Conservation (phyloP, 2,329 filamentous ascomycete species). For the Emergomyces orientalis region DNA sequence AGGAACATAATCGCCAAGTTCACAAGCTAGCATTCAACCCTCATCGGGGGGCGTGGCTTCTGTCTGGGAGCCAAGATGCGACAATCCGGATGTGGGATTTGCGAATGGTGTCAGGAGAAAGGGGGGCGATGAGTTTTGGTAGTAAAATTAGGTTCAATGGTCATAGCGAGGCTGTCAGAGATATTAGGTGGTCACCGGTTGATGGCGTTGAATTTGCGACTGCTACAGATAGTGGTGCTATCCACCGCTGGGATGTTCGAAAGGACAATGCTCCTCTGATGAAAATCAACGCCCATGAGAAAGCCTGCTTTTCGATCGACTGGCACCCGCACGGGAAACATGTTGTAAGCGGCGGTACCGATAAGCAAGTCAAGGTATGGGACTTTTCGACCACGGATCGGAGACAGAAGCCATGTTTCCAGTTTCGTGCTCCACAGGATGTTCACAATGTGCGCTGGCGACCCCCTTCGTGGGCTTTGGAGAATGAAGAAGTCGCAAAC, state of each 20-base stretch:
- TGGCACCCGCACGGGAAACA: constrained; percentile 61
- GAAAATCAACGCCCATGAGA: constrained; percentile 53
- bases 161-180: constrained; percentile 52
- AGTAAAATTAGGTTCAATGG: constrained; percentile 48
- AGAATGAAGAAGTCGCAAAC: constrained; percentile 42
- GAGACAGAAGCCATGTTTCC: constrained; percentile 50
- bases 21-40: constrained; percentile 58
- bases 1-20: constrained; percentile 57
- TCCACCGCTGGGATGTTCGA: constrained; percentile 57
- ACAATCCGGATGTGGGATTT: constrained; percentile 58
- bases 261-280: constrained; percentile 48
- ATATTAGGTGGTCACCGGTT: constrained; percentile 56
- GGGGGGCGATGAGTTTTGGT: constrained; percentile 43
- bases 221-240: constrained; percentile 53
- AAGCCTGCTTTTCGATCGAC: constrained; percentile 52
- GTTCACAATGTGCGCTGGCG: constrained; percentile 55
- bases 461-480: constrained; percentile 48
- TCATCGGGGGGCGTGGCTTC: constrained; percentile 48
- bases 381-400: constrained; percentile 50
- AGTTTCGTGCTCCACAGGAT: constrained; percentile 53
- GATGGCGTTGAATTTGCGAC: constrained; percentile 55
- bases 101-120: constrained; percentile 42
- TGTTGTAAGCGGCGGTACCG: constrained; percentile 52
- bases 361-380: constrained; percentile 56
- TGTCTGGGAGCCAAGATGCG: constrained; percentile 57